Base-by-base conservation (phyloP, 495 filamentous ascomycete genomes). In the Friedmanniomyces endolithicus region DNA sequence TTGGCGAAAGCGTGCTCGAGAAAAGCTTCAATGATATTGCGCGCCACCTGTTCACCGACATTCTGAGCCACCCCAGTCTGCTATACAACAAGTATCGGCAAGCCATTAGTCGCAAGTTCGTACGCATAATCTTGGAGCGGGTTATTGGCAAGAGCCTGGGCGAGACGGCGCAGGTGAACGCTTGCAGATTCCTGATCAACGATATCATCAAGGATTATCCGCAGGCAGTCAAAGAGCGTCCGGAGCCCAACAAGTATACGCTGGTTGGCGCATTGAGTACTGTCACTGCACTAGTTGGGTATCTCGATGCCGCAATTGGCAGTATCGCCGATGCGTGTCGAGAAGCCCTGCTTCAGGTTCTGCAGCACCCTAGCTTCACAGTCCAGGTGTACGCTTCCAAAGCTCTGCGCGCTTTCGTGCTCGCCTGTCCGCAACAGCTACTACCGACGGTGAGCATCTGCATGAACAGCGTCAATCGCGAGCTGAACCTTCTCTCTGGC, bases 341-440 rank as follows among this genome's bases (percentile, higher is more conserved):
- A 23, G 92, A 97, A 65, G 87, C 84, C 11, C 74, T 99, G 25
- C 73, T 97, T 34, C 89, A 96, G 63, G 88, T 95, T 11, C 72
- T 97, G 2, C 85, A 94, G 61, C 94, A 99, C 65, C 88, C 90
- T 2, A 97, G 86, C 70, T 97, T 96, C 64, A 89, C 88, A 8
- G 90, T 99, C 7, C 92, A 97, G 65, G 79, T 97, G 1, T 83
- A 90, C 61, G 83, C 87, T 1, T 85, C 92, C 27, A 78, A 83
- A 60, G 94, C 88, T 61, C 69, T 97, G 50, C 88, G 90, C 48
- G 80, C 75, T 8, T 95, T 97, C 63, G 84, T 94, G 6, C 72
- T 95, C 50, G 88, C 88, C 3, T 95, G 87, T 61, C 92, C 92
- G 7, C 82, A 92, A 63, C 89, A 97, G 63, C 78, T 99, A 23